phyloP scores from a whole-genome alignment of 306 rosid species.

The Acacia melanoxylon region DNA sequence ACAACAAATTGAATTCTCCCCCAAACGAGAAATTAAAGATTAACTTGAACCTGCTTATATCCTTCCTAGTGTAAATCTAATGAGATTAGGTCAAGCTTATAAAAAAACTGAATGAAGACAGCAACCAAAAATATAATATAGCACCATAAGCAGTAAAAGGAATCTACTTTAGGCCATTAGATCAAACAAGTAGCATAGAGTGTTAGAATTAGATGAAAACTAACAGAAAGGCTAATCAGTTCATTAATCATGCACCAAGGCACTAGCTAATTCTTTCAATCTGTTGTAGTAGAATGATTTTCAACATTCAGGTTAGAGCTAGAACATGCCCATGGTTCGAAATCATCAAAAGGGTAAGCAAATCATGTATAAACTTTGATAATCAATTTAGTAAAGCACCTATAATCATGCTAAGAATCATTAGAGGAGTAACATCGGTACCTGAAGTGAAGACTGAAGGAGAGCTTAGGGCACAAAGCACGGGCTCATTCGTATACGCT shows the following conservation, averaged over 20 bases:
- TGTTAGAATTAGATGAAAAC: background rate
- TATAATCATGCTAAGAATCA: too few relatives aligned
- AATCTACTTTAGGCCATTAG: background rate
- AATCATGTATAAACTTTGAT: too few relatives aligned
- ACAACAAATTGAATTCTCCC: too few relatives aligned
- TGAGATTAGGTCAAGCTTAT: slow-evolving; percentile 9
- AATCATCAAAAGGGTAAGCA: slow-evolving; percentile 3
- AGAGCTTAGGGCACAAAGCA: too few relatives aligned
- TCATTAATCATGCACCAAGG: background rate
- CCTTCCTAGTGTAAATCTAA: background rate
- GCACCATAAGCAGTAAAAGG: background rate
- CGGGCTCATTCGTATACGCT: too few relatives aligned
- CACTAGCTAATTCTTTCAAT: background rate
- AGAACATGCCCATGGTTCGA: slow-evolving; percentile 8
- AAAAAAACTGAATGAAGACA: background rate
- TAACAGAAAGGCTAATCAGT: background rate
- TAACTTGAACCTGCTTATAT: background rate
- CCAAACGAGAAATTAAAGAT: too few relatives aligned
- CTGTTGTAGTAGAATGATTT: background rate
- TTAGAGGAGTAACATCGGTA: too few relatives aligned
- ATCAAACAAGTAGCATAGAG: background rate
- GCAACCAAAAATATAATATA: background rate
- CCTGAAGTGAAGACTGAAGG: too few relatives aligned
- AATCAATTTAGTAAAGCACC: too few relatives aligned
- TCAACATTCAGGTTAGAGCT: slow-evolving; percentile 7